Base-by-base conservation (phyloP, 1,139 yeast genomes). In the Meyerozyma elateridarum region DNA sequence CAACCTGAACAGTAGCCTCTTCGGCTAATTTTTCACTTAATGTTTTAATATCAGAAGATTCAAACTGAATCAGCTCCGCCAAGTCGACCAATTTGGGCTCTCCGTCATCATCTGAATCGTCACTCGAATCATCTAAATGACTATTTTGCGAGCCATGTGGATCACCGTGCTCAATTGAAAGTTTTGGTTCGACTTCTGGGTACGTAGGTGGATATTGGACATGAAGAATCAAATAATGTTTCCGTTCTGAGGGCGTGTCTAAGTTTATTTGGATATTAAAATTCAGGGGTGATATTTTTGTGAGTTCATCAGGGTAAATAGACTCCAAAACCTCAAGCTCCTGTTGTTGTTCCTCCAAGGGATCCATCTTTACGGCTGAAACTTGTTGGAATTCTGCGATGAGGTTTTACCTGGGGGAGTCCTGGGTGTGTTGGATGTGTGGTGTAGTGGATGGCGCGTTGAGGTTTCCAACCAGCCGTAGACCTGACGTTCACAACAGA, bases 281-380 rank as follows among this genome's bases (percentile, higher is more conserved):
- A 26, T 66, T 62, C 0, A 64, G 59, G 6, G 64, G 67, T 7
- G 72, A 57, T 18, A 65, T 51, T 27, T 59, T 52, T 15, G 46
- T 52, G 26, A 91, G 59, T 54, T 91, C 97, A 54, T 88, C 96
- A 3, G 97, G 97, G 52, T 89, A 91, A 37, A 91, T 91, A 15
- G 94, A 81, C 54, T 85, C 81, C 39, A 91, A 70, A 25, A 88
- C 87, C 55, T 85, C 94, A 28, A 85, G 57, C 52, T 85, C 95
- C 56, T 85, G 91, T 22, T 51, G 52, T 49, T 85, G 94, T 53
- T 85, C 95, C 54, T 82, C 93, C 32, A 56, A 49, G 36, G 77
- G 72, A 45, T 81, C 87, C 94, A 84, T 84, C 32, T 25, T 40
- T n/a, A 9, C n/a, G n/a, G n/a, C n/a, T n/a, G n/a, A n/a, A n/a